Conservation (phyloP, 2,329 filamentous ascomycete species). For the Fusarium incarnatum region DNA sequence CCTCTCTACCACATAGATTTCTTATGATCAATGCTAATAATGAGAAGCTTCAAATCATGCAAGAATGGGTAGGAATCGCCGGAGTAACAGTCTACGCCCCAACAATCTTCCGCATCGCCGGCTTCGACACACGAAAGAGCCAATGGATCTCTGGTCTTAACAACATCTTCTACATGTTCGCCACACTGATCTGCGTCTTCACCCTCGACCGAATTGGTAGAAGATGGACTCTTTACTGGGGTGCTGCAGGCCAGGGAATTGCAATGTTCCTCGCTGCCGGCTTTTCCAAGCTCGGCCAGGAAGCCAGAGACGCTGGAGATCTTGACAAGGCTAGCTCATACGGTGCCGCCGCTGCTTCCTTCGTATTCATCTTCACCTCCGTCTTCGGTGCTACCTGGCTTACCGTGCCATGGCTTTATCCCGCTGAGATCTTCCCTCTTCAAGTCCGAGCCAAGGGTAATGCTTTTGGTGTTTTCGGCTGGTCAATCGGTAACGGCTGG, state of each 20-base stretch:
- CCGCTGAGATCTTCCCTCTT: constrained; percentile 79
- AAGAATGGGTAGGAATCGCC: constrained; percentile 63
- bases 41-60: constrained; percentile 29
- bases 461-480: constrained; percentile 80
- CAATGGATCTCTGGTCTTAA: constrained; percentile 72
- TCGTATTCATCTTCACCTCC: constrained; percentile 70
- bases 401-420: constrained; percentile 71
- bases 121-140: constrained; percentile 69
- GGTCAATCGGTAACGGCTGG: constrained; percentile 81
- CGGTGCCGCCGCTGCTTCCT: constrained; percentile 73
- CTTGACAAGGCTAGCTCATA: constrained; percentile 61
- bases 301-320: constrained; percentile 58
- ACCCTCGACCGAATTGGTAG: constrained; percentile 76
- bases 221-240: constrained; percentile 77
- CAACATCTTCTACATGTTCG: constrained; percentile 67
- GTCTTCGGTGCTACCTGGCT: constrained; percentile 61
- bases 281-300: constrained; percentile 61
- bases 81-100: constrained; percentile 72
- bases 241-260: constrained; percentile 71
- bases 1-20: too few relatives aligned
- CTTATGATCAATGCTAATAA: neutral
- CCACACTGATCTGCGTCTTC: constrained; percentile 76
- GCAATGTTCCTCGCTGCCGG: constrained; percentile 75
- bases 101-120: constrained; percentile 74
- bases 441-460: constrained; percentile 79